Evolutionary conservation across 805 yeast genomes (phyloP).

Genomic region (Wilhelminamyces savonicus): DNA sequence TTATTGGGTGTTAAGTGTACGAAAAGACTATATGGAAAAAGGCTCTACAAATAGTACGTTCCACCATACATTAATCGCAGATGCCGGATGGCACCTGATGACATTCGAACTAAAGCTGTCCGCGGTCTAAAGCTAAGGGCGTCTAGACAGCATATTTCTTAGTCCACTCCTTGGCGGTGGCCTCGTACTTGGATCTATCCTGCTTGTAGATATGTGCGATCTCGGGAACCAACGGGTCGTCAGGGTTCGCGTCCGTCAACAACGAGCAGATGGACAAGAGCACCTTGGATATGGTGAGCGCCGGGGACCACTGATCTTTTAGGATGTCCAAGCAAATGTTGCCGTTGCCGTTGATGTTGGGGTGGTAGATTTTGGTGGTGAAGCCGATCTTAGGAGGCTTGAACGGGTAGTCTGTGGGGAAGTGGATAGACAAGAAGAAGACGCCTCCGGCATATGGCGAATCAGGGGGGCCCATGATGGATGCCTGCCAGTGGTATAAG

Average conservation of each 20-base stretch:
- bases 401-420: slow-evolving; percentile 99
- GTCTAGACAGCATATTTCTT: slow-evolving; percentile 87
- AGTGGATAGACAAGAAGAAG: slow-evolving; percentile 90
- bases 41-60: too few relatives aligned
- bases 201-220: slow-evolving; percentile 95
- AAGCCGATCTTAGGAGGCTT: slow-evolving; percentile 89
- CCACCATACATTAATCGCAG: too few relatives aligned
- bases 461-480: slow-evolving; percentile 98
- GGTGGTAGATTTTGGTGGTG: slow-evolving; percentile 95
- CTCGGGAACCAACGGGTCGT: slow-evolving; percentile 98
- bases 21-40: too few relatives aligned
- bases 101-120: too few relatives aligned
- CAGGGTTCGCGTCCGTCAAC: slow-evolving; percentile 97
- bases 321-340: slow-evolving; percentile 94
- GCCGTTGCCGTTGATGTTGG: slow-evolving; percentile 94
- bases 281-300: slow-evolving; percentile 92
- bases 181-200: slow-evolving; percentile 89
- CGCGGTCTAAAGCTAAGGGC: too few relatives aligned
- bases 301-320: slow-evolving; percentile 99
- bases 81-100: too few relatives aligned
- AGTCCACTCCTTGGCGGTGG: slow-evolving; percentile 98
- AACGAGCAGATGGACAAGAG: slow-evolving; percentile 90
- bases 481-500: slow-evolving; percentile 98
- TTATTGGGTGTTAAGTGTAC: too few relatives aligned
- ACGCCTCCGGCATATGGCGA: slow-evolving; percentile 88